Percentiles rank a stretch among this genome's conserved stretches.
Evolutionary conservation across 495 filamentous ascomycete species (phyloP).

Genomic region (Talaromyces stipitatus): DNA sequence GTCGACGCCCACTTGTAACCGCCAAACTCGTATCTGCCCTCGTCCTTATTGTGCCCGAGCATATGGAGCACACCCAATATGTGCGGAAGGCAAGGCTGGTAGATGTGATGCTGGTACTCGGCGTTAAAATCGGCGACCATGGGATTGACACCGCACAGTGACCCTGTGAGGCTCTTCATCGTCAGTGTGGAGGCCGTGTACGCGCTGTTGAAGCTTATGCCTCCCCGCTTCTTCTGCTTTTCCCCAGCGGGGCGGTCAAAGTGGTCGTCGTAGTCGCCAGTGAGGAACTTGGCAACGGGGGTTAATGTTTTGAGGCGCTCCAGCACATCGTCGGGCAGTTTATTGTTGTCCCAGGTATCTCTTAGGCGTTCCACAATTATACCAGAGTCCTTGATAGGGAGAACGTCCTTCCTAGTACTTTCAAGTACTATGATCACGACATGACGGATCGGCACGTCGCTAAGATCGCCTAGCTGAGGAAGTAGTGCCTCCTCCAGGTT

Average conservation of each 20-base stretch:
- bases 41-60: slow-evolving; percentile 26
- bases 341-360: slow-evolving; percentile 20
- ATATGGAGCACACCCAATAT: slow-evolving; percentile 23
- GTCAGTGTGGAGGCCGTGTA: slow-evolving; percentile 40
- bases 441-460: slow-evolving; percentile 39
- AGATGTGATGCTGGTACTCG: slow-evolving; percentile 39
- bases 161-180: slow-evolving; percentile 38
- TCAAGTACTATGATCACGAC: slow-evolving; percentile 40
- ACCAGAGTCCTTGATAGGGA: slow-evolving; percentile 37
- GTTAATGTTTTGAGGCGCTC: slow-evolving; percentile 32
- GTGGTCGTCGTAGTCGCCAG: slow-evolving; percentile 27
- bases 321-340: slow-evolving; percentile 20
- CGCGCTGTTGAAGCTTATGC: slow-evolving; percentile 35
- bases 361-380: slow-evolving; percentile 31
- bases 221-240: slow-evolving; percentile 27
- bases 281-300: slow-evolving; percentile 32
- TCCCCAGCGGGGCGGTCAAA: slow-evolving; percentile 24
- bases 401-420: slow-evolving; percentile 41
- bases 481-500: slow-evolving; percentile 36
- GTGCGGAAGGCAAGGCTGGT: slow-evolving; percentile 42
- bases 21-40: slow-evolving; percentile 16
- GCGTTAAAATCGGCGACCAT: slow-evolving; percentile 43
- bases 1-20: slow-evolving; percentile 34
- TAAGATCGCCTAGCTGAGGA: slow-evolving; percentile 20
- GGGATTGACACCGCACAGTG: slow-evolving; percentile 39